These are phyloP conservation scores for Schizonepeta tenuifolia DNA, from an alignment of 257 asterid species.

Conservation along the genomic window DNA sequence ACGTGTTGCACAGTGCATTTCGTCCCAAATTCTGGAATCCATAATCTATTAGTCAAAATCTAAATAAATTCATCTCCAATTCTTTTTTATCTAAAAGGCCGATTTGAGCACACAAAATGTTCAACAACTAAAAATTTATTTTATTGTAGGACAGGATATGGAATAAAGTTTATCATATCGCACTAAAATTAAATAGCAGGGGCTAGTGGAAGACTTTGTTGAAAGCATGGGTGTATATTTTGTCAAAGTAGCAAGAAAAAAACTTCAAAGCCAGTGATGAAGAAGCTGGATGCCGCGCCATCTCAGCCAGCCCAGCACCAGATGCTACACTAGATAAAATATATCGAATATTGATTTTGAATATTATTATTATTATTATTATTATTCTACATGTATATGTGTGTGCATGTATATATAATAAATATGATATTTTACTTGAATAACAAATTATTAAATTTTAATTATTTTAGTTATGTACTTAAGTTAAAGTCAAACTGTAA, in stretches of 20 bases:
- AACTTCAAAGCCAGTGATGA: conserved; percentile 45
- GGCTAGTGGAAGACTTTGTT: conserved; percentile 45
- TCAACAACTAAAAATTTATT: conserved; percentile 18
- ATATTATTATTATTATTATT: too few species aligned
- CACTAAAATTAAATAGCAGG: conserved; percentile 41
- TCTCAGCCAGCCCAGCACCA: background rate
- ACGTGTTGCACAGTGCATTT: conserved; percentile 18
- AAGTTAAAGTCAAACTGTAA: too few species aligned
- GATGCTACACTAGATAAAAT: background rate
- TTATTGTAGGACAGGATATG: conserved; percentile 36
- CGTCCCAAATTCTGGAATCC: conserved; percentile 33
- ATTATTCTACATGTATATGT: too few species aligned
- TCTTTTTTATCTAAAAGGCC: background rate
- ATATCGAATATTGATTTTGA: background rate
- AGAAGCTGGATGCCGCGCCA: conserved; percentile 69
- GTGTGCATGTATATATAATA: too few species aligned
- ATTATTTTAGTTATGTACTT: too few species aligned
- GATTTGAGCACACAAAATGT: conserved; percentile 1
- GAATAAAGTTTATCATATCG: conserved; percentile 39
- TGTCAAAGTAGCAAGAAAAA: conserved; percentile 36
- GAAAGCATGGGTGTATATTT: conserved; percentile 34
- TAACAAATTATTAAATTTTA: too few species aligned
- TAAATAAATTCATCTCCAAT: conserved; percentile 28
- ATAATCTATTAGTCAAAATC: conserved; percentile 32
- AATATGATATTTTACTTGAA: too few species aligned